phyloP scores from a whole-genome alignment of 495 filamentous ascomycete species.

The Trichoderma asperelloides region DNA sequence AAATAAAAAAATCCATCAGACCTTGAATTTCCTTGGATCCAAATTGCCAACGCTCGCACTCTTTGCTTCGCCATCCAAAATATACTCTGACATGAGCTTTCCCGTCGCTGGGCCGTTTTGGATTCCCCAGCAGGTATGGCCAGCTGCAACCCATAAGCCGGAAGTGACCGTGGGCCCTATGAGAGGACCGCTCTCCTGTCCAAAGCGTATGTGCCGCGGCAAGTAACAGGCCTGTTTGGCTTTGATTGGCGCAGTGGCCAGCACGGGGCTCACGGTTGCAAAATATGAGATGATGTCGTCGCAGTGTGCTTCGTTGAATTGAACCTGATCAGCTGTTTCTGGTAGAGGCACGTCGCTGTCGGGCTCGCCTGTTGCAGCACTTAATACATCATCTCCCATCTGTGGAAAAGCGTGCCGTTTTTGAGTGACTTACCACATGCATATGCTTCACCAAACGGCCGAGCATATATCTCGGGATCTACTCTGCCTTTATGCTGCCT shows the following conservation, averaged over 20 bases:
- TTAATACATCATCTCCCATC: not conserved
- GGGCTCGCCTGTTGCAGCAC: constrained; percentile 56
- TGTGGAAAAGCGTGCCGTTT: not conserved
- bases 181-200: constrained; percentile 55
- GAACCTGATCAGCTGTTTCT: constrained; percentile 63
- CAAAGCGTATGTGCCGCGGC: constrained; percentile 57
- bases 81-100: constrained; percentile 75
- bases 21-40: constrained; percentile 53
- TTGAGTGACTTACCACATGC: constrained; percentile 50
- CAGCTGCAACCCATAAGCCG: constrained; percentile 75
- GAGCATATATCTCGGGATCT: constrained; percentile 87
- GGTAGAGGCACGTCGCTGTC: constrained; percentile 71
- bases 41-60: constrained; percentile 65
- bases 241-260: constrained; percentile 70
- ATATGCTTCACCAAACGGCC: constrained; percentile 83
- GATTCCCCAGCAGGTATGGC: constrained; percentile 97
- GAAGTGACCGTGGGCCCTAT: constrained; percentile 66
- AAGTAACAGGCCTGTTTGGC: constrained; percentile 88
- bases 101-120: constrained; percentile 93
- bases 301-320: constrained; percentile 67
- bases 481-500: constrained; percentile 50
- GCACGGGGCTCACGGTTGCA: constrained; percentile 61
- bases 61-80: constrained; percentile 69
- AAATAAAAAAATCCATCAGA: constrained; percentile 18
- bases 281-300: constrained; percentile 85